Percentiles rank a stretch among this genome's conserved stretches.
Conservation (phyloP, 177 flowering plant genomes). For the Telopea speciosissima region DNA sequence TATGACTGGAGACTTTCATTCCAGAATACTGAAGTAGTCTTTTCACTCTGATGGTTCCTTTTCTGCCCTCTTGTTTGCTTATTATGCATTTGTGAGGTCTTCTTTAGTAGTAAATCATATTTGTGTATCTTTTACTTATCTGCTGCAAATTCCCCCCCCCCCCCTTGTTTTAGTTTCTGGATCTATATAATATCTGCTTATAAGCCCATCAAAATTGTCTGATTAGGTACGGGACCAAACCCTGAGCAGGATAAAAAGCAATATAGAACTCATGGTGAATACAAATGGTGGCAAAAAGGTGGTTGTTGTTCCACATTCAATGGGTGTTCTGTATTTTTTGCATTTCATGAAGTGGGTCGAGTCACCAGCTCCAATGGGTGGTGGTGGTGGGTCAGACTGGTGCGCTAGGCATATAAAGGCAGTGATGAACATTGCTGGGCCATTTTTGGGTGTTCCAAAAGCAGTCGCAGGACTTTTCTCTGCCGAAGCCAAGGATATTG, state of each 20-base stretch:
- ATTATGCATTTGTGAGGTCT: background rate
- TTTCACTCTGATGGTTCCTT: background rate
- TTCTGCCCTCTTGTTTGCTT: background rate
- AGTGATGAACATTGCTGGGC: slow-evolving; percentile 81
- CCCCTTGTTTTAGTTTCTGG: background rate
- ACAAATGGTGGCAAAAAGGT: slow-evolving; percentile 68
- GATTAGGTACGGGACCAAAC: slow-evolving; percentile 59
- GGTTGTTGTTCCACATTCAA: slow-evolving; percentile 71
- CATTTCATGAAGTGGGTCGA: slow-evolving; percentile 91
- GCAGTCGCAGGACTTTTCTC: slow-evolving; percentile 66
- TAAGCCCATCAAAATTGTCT: background rate
- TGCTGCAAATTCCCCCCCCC: background rate
- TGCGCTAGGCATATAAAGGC: slow-evolving; percentile 53
- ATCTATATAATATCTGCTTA: background rate
- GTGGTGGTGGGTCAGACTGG: slow-evolving; percentile 58
- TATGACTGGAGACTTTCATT: slow-evolving; percentile 96
- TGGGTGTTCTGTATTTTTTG: slow-evolving; percentile 72
- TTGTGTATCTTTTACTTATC: slow-evolving; percentile 3
- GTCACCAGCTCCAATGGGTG: slow-evolving; percentile 84
- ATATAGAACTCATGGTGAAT: slow-evolving; percentile 67
- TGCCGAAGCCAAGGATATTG: slow-evolving; percentile 33
- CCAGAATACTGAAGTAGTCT: slow-evolving; percentile 85
- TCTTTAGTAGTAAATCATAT: background rate
- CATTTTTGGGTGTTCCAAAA: slow-evolving; percentile 95
- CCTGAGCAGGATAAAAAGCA: slow-evolving; percentile 61